Conservation (phyloP, 2,329 filamentous ascomycete species). For the Stachybotrys echinatus region DNA sequence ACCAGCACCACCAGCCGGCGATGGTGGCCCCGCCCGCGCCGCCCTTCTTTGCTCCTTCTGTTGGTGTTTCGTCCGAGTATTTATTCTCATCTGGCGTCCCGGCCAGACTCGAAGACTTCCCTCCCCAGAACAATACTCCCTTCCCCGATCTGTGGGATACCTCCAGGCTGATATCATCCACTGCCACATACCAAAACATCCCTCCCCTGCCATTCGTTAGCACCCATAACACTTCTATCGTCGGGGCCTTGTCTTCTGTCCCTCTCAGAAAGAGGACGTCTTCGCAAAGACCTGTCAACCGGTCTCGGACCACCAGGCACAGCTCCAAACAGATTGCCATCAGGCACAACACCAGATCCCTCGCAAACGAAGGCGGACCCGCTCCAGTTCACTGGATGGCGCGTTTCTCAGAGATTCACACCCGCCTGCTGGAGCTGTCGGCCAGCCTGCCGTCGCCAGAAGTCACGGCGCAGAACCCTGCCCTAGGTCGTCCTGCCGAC, state of each 20-base stretch:
- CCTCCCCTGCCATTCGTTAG: neutral
- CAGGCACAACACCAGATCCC: slow-evolving; percentile 12
- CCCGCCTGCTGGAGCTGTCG: slow-evolving; percentile 30
- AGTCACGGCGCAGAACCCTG: slow-evolving; percentile 11
- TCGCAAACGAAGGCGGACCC: slow-evolving; percentile 11
- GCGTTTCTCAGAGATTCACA: slow-evolving; percentile 31
- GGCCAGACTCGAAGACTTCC: slow-evolving; percentile 6
- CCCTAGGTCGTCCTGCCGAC: slow-evolving; percentile 11
- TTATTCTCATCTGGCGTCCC: slow-evolving; percentile 22
- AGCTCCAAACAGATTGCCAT: slow-evolving; percentile 26
- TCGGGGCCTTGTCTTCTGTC: neutral
- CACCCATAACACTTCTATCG: neutral
- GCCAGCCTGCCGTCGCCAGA: slow-evolving; percentile 22
- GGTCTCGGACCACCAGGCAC: slow-evolving; percentile 16
- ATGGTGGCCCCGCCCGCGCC: neutral
- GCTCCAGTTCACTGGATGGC: slow-evolving; percentile 29
- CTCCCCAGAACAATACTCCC: slow-evolving; percentile 1
- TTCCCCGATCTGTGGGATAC: slow-evolving; percentile 12
- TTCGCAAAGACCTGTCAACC: slow-evolving; percentile 17
- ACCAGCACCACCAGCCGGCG: slow-evolving; percentile 9
- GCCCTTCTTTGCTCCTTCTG: slow-evolving; percentile 18
- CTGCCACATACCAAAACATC: slow-evolving; percentile 4
- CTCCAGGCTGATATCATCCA: slow-evolving; percentile 5
- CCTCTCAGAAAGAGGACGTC: slow-evolving; percentile 8
- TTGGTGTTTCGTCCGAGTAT: slow-evolving; percentile 14